phyloP scores from a whole-genome alignment of 2,329 filamentous ascomycete species.

The Calcarisporium arbuscula region DNA sequence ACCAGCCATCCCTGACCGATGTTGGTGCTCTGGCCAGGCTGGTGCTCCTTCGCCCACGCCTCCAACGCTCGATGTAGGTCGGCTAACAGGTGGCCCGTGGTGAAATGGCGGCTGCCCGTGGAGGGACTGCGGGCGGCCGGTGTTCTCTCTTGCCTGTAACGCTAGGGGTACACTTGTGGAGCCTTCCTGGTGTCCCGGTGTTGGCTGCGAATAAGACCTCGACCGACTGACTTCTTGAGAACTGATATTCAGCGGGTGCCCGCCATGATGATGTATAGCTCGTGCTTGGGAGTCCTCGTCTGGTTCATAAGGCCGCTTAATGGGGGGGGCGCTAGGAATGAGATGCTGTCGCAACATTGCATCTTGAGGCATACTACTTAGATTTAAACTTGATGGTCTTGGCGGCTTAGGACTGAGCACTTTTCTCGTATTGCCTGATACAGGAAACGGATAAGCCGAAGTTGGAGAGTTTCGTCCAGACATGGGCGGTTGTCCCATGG shows the following conservation, averaged over 20 bases:
- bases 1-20: conserved; percentile 20
- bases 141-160: too few relatives aligned
- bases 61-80: conserved; percentile 14
- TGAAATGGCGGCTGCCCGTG: conserved; percentile 16
- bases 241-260: too few relatives aligned
- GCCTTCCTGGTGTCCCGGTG: too few relatives aligned
- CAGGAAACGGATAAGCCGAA: conserved; percentile 21
- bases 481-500: conserved; percentile 18
- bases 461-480: conserved; percentile 27
- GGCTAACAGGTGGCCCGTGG: conserved; percentile 14
- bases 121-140: conserved; percentile 10
- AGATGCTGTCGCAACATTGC: conserved; percentile 15
- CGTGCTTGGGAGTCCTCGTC: too few relatives aligned
- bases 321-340: conserved; percentile 17
- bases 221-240: too few relatives aligned
- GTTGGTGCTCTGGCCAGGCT: conserved; percentile 26
- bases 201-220: conserved; percentile 33
- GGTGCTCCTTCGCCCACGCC: conserved; percentile 17
- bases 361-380: conserved; percentile 16
- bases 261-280: too few relatives aligned
- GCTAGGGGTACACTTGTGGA: too few relatives aligned
- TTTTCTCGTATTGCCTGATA: conserved; percentile 20
- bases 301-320: conserved; percentile 26
- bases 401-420: conserved; percentile 25
- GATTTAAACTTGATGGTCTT: conserved; percentile 22